These are phyloP conservation scores for Caloboletus firmus DNA, from an alignment of 1,284 basidiomycete species.

Conservation along the genomic window DNA sequence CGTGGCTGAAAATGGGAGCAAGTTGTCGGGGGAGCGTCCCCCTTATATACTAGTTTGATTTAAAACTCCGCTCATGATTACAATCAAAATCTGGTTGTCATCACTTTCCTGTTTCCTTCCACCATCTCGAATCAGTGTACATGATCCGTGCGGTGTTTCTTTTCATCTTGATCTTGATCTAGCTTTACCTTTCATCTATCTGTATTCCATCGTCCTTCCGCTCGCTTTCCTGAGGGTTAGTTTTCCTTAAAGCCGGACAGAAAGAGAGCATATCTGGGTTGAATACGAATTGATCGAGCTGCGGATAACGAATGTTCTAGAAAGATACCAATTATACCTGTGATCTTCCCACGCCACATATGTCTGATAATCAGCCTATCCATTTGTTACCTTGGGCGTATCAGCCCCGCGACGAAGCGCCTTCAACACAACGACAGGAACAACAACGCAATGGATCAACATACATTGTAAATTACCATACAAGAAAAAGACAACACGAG, in stretches of 20 bases:
- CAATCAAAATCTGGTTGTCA: slow-evolving; percentile 7
- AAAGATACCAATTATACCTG: slow-evolving; percentile 19
- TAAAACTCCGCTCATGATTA: slow-evolving; percentile 35
- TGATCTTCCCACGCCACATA: slow-evolving; percentile 10
- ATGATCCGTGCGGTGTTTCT: slow-evolving; percentile 15
- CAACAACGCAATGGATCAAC: neutral
- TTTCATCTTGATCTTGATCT: no score
- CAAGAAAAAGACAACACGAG: slow-evolving; percentile 2
- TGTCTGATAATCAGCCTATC: slow-evolving; percentile 9
- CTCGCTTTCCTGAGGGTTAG: neutral
- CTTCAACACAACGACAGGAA: no score
- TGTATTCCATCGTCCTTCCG: neutral
- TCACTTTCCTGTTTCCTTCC: slow-evolving; percentile 27
- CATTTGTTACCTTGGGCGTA: no score
- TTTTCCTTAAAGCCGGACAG: neutral
- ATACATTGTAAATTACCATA: slow-evolving; percentile 7
- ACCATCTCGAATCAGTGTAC: slow-evolving; percentile 15
- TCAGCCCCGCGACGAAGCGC: no score
- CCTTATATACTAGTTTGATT: slow-evolving; percentile 32
- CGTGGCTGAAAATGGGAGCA: slow-evolving; percentile 28
- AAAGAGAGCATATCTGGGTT: neutral
- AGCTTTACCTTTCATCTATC: neutral
- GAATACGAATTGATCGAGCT: neutral
- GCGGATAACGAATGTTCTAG: slow-evolving; percentile 28
- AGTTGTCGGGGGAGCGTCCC: slow-evolving; percentile 6